Evolutionary conservation across 2,329 filamentous ascomycete genomes (phyloP).

Genomic region (Blastomyces silverae): DNA sequence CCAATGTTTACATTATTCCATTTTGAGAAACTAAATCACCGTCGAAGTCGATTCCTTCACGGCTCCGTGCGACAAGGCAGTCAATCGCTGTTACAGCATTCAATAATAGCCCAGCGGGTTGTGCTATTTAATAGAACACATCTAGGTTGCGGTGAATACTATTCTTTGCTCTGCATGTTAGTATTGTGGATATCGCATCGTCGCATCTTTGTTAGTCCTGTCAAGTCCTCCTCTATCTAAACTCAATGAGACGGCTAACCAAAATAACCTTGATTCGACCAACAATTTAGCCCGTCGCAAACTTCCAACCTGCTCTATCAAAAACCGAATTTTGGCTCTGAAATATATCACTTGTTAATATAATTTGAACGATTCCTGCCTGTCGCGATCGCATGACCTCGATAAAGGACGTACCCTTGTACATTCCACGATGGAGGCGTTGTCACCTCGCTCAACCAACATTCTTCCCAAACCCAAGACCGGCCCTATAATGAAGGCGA

Average conservation of each 20-base stretch:
- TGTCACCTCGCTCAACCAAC: slow-evolving; percentile 46
- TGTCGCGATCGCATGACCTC: slow-evolving; percentile 7
- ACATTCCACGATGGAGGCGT: slow-evolving; percentile 31
- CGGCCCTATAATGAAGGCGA: slow-evolving; percentile 32
- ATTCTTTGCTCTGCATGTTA: slow-evolving; percentile 5
- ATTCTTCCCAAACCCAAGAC: slow-evolving; percentile 40
- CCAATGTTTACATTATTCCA: slow-evolving; percentile 21
- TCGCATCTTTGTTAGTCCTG: neutral
- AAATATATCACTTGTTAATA: neutral
- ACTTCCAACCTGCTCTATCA: neutral
- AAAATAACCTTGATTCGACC: neutral
- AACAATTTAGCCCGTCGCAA: neutral
- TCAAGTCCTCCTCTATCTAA: neutral
- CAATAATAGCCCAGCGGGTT: neutral
- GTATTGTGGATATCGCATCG: slow-evolving; percentile 2
- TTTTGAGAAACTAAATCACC: slow-evolving; percentile 15
- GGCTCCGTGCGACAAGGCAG: slow-evolving; percentile 1
- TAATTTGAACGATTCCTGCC: neutral
- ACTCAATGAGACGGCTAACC: neutral
- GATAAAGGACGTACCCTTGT: neutral
- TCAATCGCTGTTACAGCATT: neutral
- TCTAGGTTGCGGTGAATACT: neutral
- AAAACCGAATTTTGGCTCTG: neutral
- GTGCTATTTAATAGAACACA: neutral
- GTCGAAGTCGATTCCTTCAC: neutral